phyloP scores from a whole-genome alignment of 2,329 filamentous ascomycete species.

The Beauveria asiatica region DNA sequence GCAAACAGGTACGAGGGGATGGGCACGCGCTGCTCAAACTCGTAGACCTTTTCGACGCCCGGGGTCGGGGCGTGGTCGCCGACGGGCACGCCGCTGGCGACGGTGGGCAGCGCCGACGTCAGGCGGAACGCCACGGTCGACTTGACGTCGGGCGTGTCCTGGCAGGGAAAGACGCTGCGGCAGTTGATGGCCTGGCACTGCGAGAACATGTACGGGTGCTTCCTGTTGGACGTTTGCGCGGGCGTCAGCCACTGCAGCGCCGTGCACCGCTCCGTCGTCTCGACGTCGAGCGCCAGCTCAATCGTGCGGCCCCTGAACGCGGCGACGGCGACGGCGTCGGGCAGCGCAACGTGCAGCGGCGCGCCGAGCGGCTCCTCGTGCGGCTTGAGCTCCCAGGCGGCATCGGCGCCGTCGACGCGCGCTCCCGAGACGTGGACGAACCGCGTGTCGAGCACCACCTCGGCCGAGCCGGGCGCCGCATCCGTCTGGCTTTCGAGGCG shows the following conservation, averaged over 20 bases:
- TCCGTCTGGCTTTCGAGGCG: conserved; percentile 70
- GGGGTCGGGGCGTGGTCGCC: conserved; percentile 35
- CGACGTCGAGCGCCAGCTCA: conserved; percentile 55
- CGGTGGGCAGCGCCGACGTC: conserved; percentile 76
- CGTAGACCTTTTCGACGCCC: conserved; percentile 57
- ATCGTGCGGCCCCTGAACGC: conserved; percentile 44
- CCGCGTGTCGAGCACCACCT: conserved; percentile 85
- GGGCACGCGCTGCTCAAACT: conserved; percentile 82
- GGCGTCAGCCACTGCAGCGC: conserved; percentile 93
- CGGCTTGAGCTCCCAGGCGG: conserved; percentile 59
- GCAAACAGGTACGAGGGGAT: conserved; percentile 94
- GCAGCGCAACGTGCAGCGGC: conserved; percentile 58
- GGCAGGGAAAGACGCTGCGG: conserved; percentile 88
- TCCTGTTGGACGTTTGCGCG: conserved; percentile 89
- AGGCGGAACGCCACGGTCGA: conserved; percentile 89
- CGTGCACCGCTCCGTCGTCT: conserved; percentile 82
- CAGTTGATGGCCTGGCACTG: conserved; percentile 97
- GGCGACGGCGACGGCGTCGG: conserved; percentile 42
- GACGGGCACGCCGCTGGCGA: conserved; percentile 71
- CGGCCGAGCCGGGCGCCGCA: conserved; percentile 52
- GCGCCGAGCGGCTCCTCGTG: conserved; percentile 66
- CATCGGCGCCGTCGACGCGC: conserved; percentile 55
- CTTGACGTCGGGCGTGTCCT: conserved; percentile 96
- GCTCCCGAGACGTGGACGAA: conserved; percentile 66
- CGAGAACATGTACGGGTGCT: conserved; percentile 95